Evolutionary conservation across 345 rosid genomes (phyloP).

Genomic region (Sonneratia alba): DNA sequence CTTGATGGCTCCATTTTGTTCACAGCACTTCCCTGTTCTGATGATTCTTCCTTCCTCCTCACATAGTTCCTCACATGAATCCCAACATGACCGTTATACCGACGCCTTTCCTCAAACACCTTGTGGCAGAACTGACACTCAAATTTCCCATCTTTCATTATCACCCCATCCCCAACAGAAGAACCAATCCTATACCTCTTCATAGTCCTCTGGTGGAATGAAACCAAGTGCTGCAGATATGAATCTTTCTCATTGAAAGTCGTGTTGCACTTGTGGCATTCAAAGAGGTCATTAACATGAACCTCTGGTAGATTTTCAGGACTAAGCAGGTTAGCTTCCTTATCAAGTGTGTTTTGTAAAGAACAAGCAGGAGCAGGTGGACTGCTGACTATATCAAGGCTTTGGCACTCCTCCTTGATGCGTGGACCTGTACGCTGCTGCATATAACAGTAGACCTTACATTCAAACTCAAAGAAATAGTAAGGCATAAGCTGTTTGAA

Average conservation of each 20-base stretch:
- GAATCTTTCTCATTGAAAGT: slow-evolving; percentile 53
- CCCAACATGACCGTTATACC: slow-evolving; percentile 66
- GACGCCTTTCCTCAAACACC: slow-evolving; percentile 59
- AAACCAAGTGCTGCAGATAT: slow-evolving; percentile 62
- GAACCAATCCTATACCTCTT: slow-evolving; percentile 57
- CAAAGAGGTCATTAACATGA: slow-evolving; percentile 48
- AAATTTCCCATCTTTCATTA: slow-evolving; percentile 61
- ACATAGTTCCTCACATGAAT: slow-evolving; percentile 65
- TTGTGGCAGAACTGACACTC: slow-evolving; percentile 82
- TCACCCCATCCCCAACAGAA: slow-evolving; percentile 71
- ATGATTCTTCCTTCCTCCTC: slow-evolving; percentile 47
- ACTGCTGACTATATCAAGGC: slow-evolving; percentile 11
- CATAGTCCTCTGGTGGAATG: slow-evolving; percentile 56
- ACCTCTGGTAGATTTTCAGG: slow-evolving; percentile 49
- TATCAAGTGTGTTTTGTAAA: slow-evolving; percentile 15
- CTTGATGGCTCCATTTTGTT: slow-evolving; percentile 23
- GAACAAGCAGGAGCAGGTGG: slow-evolving; percentile 7
- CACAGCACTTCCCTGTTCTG: slow-evolving; percentile 26
- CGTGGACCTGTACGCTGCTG: slow-evolving; percentile 24
- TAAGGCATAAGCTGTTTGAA: slow-evolving; percentile 6
- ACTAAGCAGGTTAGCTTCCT: slow-evolving; percentile 25
- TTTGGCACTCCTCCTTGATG: slow-evolving; percentile 24
- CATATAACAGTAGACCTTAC: slow-evolving; percentile 8
- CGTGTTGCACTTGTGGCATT: slow-evolving; percentile 60
- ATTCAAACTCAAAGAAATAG: slow-evolving; percentile 4